A percentile compares a stretch with the other conserved stretches of the same genome.
Evolutionary conservation across 768 basidiomycete species (phyloP).

Genomic region (Tricholoma saponaceum): DNA sequence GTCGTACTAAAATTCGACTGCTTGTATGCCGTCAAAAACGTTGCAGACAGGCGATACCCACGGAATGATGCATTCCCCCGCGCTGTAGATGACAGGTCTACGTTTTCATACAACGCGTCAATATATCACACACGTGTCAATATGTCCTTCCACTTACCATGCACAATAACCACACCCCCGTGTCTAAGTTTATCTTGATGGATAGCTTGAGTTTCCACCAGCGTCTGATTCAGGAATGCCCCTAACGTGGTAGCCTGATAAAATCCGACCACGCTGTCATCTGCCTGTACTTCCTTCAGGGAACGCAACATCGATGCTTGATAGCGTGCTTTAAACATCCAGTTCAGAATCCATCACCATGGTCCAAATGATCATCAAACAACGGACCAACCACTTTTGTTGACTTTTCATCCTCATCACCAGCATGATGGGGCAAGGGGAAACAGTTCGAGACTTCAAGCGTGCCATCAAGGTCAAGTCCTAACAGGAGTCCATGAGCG

Average conservation of each 20-base stretch:
- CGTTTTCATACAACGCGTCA: not conserved
- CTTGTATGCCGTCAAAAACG: slow-evolving; percentile 81
- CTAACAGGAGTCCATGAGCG: slow-evolving; percentile 82
- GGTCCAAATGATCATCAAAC: slow-evolving; percentile 3
- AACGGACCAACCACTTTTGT: slow-evolving; percentile 66
- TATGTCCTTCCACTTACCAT: slow-evolving; percentile 47
- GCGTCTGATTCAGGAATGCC: slow-evolving; percentile 77
- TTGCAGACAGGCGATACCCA: slow-evolving; percentile 78
- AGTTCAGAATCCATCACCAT: slow-evolving; percentile 4
- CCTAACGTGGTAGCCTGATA: slow-evolving; percentile 88
- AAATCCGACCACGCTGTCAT: slow-evolving; percentile 91
- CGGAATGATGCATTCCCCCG: slow-evolving; percentile 86
- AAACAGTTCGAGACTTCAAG: slow-evolving; percentile 92
- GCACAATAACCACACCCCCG: slow-evolving; percentile 81
- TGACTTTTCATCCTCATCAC: slow-evolving; percentile 82
- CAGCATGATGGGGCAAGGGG: slow-evolving; percentile 67
- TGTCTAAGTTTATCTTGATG: slow-evolving; percentile 84
- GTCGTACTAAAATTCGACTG: slow-evolving; percentile 79
- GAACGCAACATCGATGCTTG: slow-evolving; percentile 83
- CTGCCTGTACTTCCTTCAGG: slow-evolving; percentile 85
- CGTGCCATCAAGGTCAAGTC: slow-evolving; percentile 87
- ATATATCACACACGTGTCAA: not conserved
- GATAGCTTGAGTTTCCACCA: slow-evolving; percentile 80
- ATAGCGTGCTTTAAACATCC: slow-evolving; percentile 57
- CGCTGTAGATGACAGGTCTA: slow-evolving; percentile 74